Percentiles rank a stretch among this genome's conserved stretches.
phyloP scores from a whole-genome alignment of 495 filamentous ascomycete genomes.

The Haplographium delicatum region DNA sequence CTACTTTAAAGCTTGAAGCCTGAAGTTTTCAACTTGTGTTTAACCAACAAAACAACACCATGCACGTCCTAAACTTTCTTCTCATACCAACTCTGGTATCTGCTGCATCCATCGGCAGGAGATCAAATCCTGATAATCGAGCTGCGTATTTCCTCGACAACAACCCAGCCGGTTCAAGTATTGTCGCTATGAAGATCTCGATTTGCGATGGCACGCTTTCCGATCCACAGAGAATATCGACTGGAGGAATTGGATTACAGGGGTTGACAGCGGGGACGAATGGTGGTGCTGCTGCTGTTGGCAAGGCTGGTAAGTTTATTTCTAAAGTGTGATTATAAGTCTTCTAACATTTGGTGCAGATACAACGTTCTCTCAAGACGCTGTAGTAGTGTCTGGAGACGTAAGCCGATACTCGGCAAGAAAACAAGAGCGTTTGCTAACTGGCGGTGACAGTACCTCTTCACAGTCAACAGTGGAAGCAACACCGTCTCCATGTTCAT shows the following conservation, averaged over 20 bases:
- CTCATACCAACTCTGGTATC: slow-evolving; percentile 10
- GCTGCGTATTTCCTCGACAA: slow-evolving; percentile 32
- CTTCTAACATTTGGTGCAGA: slow-evolving; percentile 12
- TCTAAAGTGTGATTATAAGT: neutral
- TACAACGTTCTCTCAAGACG: slow-evolving; percentile 27
- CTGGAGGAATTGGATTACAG: slow-evolving; percentile 25
- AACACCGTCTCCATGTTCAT: slow-evolving; percentile 30
- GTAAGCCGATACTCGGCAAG: slow-evolving; percentile 16
- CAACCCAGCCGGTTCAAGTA: slow-evolving; percentile 25
- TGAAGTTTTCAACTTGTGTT: no score
- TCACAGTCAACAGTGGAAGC: slow-evolving; percentile 29
- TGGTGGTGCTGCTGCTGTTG: slow-evolving; percentile 7
- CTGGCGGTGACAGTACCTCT: slow-evolving; percentile 25
- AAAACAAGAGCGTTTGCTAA: no score
- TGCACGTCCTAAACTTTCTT: slow-evolving; percentile 7
- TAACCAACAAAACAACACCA: no score
- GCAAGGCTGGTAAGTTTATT: slow-evolving; percentile 5
- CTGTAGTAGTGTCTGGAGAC: slow-evolving; percentile 24
- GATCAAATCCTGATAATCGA: neutral
- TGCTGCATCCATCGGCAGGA: slow-evolving; percentile 1
- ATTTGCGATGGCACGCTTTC: slow-evolving; percentile 25
- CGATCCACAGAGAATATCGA: slow-evolving; percentile 23
- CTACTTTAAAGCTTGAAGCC: no score
- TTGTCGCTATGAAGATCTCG: slow-evolving; percentile 25
- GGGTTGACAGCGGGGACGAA: slow-evolving; percentile 15